Conservation (phyloP, 1,284 basidiomycete species). For the Quambalaria eucalypti region DNA sequence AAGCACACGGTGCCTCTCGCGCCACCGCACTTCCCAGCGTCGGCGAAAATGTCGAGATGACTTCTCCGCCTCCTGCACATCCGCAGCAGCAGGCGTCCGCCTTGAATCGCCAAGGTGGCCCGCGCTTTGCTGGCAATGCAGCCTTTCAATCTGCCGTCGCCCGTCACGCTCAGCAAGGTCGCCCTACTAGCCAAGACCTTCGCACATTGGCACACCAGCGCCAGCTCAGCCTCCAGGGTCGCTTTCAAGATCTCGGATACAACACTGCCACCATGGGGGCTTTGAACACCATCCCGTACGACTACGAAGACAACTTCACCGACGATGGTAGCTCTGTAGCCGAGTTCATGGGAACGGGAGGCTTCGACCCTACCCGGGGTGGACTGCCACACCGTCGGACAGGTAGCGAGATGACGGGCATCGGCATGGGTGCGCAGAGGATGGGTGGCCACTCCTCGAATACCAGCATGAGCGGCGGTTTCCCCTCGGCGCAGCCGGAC, state of each 20-base stretch:
- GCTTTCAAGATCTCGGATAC: slow-evolving; percentile 38
- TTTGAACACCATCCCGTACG: slow-evolving; percentile 12
- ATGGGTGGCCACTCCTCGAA: slow-evolving; percentile 23
- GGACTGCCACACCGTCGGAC: slow-evolving; percentile 24
- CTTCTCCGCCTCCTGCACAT: background rate
- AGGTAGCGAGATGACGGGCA: slow-evolving; percentile 28
- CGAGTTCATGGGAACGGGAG: slow-evolving; percentile 26
- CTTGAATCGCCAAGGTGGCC: slow-evolving; percentile 19
- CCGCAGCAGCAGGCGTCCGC: slow-evolving; percentile 7
- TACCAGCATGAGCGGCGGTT: slow-evolving; percentile 70
- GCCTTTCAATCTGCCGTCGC: slow-evolving; percentile 37
- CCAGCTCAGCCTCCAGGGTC: slow-evolving; percentile 27
- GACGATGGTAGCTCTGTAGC: slow-evolving; percentile 27
- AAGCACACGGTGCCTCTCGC: slow-evolving; percentile 21
- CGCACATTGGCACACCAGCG: slow-evolving; percentile 23
- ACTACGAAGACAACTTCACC: slow-evolving; percentile 22
- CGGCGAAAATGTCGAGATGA: slow-evolving; percentile 25
- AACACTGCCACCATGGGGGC: slow-evolving; percentile 11
- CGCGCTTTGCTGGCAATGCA: slow-evolving; percentile 37
- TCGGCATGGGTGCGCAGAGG: slow-evolving; percentile 15
- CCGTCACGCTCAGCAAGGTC: slow-evolving; percentile 13
- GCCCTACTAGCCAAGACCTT: slow-evolving; percentile 11
- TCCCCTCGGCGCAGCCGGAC: slow-evolving; percentile 45
- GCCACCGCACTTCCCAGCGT: slow-evolving; percentile 28
- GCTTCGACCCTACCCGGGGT: slow-evolving; percentile 30